Conservation (phyloP, 1,139 yeast species). For the Candida neerlandica region DNA sequence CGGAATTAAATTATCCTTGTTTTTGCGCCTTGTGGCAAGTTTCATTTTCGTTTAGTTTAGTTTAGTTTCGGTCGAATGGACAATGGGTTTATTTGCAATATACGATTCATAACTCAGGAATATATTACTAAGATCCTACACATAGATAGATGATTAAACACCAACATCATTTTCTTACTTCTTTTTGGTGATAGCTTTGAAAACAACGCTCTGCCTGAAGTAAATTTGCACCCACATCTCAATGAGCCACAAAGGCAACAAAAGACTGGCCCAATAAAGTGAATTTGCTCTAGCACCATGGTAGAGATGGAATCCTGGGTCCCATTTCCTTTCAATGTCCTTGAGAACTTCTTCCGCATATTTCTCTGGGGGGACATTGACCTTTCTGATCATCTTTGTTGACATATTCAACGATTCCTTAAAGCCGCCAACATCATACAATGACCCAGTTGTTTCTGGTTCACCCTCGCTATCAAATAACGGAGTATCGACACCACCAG, state of each 20-base stretch:
- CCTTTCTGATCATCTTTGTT: constrained; percentile 31
- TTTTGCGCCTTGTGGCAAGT: too few relatives aligned
- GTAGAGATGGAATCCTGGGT: constrained; percentile 35
- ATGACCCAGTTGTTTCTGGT: constrained; percentile 18
- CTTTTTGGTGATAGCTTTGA: constrained; percentile 10
- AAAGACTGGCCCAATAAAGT: constrained; percentile 25
- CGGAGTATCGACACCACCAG: constrained; percentile 46
- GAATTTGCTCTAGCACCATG: constrained; percentile 27
- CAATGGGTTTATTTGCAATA: too few relatives aligned
- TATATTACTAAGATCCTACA: too few relatives aligned
- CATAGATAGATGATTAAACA: too few relatives aligned
- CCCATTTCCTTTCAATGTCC: constrained; percentile 22
- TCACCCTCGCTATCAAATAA: constrained; percentile 24
- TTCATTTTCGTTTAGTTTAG: too few relatives aligned
- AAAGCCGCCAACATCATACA: constrained; percentile 34
- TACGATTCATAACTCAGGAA: too few relatives aligned
- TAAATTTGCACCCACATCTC: constrained; percentile 28
- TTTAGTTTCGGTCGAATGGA: too few relatives aligned
- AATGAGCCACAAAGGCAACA: constrained; percentile 33
- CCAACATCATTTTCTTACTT: too few relatives aligned
- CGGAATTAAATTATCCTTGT: too few relatives aligned
- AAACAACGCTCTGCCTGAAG: constrained; percentile 34
- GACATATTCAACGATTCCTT: constrained; percentile 27
- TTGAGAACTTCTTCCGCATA: constrained; percentile 35
- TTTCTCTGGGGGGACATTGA: constrained; percentile 24